Conservation (phyloP, 163 green algal species). For the Coccomyxa subellipsoidea region DNA sequence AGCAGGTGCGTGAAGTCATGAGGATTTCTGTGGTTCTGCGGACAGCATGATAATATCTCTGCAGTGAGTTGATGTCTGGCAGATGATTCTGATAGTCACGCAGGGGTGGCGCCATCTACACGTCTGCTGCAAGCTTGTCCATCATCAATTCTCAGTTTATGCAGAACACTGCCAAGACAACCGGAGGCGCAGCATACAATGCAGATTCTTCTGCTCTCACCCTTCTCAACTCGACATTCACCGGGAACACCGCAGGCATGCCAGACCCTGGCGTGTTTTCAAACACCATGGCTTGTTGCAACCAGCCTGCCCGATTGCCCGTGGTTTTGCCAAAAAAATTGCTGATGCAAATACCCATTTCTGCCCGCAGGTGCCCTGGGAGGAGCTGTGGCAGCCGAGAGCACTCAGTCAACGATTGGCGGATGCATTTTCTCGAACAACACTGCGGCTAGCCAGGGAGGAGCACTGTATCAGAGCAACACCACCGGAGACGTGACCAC, state of each 20-base stretch:
- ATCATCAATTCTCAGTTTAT: not conserved
- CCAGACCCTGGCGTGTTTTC: too few species aligned
- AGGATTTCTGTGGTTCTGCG: too few species aligned
- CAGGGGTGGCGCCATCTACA: constrained; percentile 13
- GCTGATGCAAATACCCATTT: not conserved
- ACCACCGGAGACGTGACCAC: constrained; percentile 11
- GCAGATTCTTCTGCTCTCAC: constrained; percentile 3
- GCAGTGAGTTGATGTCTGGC: not conserved
- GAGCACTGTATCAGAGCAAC: constrained; percentile 13
- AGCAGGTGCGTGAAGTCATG: not conserved
- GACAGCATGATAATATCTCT: too few species aligned
- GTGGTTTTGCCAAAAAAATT: too few species aligned
- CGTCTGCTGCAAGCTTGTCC: not conserved
- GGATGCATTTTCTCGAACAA: constrained; percentile 16
- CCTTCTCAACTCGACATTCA: not conserved
- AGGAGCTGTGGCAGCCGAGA: constrained; percentile 6
- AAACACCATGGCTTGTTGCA: too few species aligned
- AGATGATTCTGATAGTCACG: not conserved
- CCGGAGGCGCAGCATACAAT: not conserved
- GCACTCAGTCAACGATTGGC: not conserved
- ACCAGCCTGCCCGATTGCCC: too few species aligned
- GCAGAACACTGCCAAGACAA: not conserved
- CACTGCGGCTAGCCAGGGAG: constrained; percentile 10
- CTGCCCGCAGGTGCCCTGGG: constrained; percentile 6
- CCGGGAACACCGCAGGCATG: not conserved